Evolutionary conservation across 768 basidiomycete species (phyloP).

Genomic region (Multifurca ochricompacta): DNA sequence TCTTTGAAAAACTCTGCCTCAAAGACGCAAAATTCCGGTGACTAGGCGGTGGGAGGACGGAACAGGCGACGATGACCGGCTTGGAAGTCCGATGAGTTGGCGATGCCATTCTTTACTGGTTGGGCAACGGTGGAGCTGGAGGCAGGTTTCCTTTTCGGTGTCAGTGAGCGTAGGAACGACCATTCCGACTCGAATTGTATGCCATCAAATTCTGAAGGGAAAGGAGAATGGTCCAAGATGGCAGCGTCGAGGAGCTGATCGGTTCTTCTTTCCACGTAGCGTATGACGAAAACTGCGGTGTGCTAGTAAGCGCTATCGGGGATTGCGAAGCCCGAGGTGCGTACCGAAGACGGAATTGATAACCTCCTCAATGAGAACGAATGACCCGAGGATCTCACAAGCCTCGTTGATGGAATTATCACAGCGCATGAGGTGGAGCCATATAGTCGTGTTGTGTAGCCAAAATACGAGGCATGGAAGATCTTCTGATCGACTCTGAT

Average conservation of each 20-base stretch:
- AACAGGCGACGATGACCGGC: slow-evolving; percentile 40
- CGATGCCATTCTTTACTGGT: slow-evolving; percentile 30
- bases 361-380: slow-evolving; percentile 83
- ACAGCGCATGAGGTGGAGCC: slow-evolving; percentile 87
- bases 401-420: slow-evolving; percentile 70
- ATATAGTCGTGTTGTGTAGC: slow-evolving; percentile 85
- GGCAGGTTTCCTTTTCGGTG: slow-evolving; percentile 48
- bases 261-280: slow-evolving; percentile 82
- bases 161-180: slow-evolving; percentile 77
- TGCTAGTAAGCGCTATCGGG: background rate
- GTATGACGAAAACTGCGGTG: slow-evolving; percentile 81
- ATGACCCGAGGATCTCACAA: slow-evolving; percentile 78
- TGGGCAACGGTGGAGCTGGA: slow-evolving; percentile 28
- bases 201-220: slow-evolving; percentile 69
- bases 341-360: slow-evolving; percentile 91
- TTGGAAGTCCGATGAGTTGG: slow-evolving; percentile 42
- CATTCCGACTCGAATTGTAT: slow-evolving; percentile 96
- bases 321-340: slow-evolving; percentile 14
- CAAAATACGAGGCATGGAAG: slow-evolving; percentile 85
- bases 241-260: slow-evolving; percentile 79
- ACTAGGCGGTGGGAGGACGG: slow-evolving; percentile 25
- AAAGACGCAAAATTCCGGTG: slow-evolving; percentile 54
- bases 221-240: slow-evolving; percentile 73
- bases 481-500: slow-evolving; percentile 78
- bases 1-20: slow-evolving; percentile 52